Conservation (phyloP, 306 rosid genomes). For the Vigna radiata region DNA sequence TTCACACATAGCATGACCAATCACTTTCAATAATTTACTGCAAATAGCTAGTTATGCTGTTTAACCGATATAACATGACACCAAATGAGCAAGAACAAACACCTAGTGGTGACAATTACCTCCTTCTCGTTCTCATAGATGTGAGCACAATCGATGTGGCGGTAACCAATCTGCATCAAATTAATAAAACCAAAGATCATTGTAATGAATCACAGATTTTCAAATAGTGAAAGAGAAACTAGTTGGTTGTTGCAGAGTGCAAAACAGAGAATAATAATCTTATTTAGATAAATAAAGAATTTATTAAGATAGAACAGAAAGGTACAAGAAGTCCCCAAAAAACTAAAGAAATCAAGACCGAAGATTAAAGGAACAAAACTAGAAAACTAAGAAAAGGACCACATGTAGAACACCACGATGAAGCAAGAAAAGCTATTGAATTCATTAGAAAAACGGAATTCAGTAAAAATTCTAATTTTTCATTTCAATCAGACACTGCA, state of each 20-base stretch:
- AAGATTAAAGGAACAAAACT: neutral
- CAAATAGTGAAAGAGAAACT: neutral
- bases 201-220: neutral
- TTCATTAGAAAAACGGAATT: neutral
- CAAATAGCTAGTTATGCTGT: neutral
- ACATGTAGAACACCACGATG: neutral
- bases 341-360: neutral
- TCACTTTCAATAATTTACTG: neutral
- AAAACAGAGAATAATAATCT: constrained; percentile 1
- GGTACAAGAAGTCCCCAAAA: neutral
- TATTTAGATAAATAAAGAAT: neutral
- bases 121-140: constrained; percentile 73
- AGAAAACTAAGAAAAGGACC: too few relatives aligned
- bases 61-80: neutral
- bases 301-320: neutral
- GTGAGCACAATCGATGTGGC: constrained; percentile 92
- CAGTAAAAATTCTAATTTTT: neutral
- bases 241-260: neutral
- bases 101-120: constrained; percentile 48
- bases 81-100: neutral
- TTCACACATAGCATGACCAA: constrained; percentile 1
- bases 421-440: neutral
- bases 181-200: constrained; percentile 23
- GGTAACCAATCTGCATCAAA: constrained; percentile 68
- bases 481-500: neutral